Evolutionary conservation across 108 stramenopile genomes (phyloP).

Genomic region (Fragilariopsis cylindrus): DNA sequence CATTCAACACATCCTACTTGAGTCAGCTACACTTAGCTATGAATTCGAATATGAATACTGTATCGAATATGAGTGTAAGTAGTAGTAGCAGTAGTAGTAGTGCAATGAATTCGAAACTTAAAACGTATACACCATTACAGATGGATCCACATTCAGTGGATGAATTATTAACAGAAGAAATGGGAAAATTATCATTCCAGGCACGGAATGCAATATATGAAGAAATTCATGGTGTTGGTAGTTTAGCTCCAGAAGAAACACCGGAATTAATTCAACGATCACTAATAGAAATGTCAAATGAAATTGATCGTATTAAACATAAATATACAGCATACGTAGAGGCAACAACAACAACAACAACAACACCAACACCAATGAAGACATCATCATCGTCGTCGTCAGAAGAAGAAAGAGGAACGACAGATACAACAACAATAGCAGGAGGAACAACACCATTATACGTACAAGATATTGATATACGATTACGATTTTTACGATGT

Average conservation of each 20-base stretch:
- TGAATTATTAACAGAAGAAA: neutral
- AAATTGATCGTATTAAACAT: slow-evolving; percentile 14
- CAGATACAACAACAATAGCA: neutral
- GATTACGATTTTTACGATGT: slow-evolving; percentile 21
- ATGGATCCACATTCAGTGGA: neutral
- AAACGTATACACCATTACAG: neutral
- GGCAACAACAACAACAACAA: slow-evolving; percentile 4
- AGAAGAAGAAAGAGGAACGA: neutral
- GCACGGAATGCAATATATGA: slow-evolving; percentile 15
- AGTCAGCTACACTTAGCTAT: no score
- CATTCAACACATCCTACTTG: no score
- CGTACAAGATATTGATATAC: slow-evolving; percentile 12
- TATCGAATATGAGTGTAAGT: no score
- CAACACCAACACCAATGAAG: neutral
- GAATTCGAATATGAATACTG: no score
- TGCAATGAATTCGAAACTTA: no score
- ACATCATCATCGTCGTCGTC: neutral
- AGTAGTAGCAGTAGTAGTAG: no score
- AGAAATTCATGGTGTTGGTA: slow-evolving; percentile 17
- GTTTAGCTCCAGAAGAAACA: slow-evolving; percentile 3
- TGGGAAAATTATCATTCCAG: slow-evolving; percentile 2
- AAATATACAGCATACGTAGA: neutral
- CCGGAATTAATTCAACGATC: slow-evolving; percentile 2
- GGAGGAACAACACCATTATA: slow-evolving; percentile 7
- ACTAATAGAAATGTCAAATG: neutral